These are phyloP conservation scores for Apostasia shenzhenica DNA, from an alignment of 106 monocot genomes.

Conservation along the genomic window DNA sequence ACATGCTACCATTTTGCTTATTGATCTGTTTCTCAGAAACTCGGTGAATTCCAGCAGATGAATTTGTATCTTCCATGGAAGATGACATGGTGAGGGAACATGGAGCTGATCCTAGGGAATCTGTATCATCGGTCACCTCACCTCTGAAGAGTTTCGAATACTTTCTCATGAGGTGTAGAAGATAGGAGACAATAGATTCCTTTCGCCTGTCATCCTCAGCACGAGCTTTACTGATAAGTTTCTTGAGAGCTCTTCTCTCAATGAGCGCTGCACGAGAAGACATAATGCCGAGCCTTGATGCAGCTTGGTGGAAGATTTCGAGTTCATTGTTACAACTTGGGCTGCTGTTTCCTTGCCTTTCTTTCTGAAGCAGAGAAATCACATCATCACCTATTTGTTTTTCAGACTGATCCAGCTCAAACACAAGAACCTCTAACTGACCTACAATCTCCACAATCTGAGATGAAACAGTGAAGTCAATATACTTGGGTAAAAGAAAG, in stretches of 20 bases:
- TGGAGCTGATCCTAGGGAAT: conserved; percentile 68
- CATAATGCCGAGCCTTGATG: conserved; percentile 54
- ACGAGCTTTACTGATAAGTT: conserved; percentile 59
- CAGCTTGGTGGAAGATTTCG: conserved; percentile 68
- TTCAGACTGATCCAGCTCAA: conserved; percentile 59
- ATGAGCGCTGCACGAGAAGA: conserved; percentile 75
- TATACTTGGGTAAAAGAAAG: not conserved
- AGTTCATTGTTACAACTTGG: conserved; percentile 42
- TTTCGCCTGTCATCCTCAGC: conserved; percentile 62
- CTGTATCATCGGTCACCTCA: conserved; percentile 52
- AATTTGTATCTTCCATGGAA: conserved; percentile 13
- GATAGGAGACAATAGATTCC: conserved; percentile 60
- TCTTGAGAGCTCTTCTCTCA: conserved; percentile 85
- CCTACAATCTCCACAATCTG: conserved; percentile 64
- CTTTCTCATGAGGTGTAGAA: conserved; percentile 76
- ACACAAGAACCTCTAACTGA: conserved; percentile 47
- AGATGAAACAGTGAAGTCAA: not conserved
- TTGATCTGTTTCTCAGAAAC: conserved; percentile 35
- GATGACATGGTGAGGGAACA: conserved; percentile 42
- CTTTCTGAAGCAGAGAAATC: conserved; percentile 67
- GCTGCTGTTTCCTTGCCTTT: conserved; percentile 24
- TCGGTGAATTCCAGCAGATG: conserved; percentile 7
- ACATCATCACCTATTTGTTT: conserved; percentile 57
- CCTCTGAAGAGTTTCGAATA: conserved; percentile 76
- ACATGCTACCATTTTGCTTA: conserved; percentile 26